These are phyloP conservation scores for Cornus suecica DNA, from an alignment of 148 eudicot species.

Conservation along the genomic window DNA sequence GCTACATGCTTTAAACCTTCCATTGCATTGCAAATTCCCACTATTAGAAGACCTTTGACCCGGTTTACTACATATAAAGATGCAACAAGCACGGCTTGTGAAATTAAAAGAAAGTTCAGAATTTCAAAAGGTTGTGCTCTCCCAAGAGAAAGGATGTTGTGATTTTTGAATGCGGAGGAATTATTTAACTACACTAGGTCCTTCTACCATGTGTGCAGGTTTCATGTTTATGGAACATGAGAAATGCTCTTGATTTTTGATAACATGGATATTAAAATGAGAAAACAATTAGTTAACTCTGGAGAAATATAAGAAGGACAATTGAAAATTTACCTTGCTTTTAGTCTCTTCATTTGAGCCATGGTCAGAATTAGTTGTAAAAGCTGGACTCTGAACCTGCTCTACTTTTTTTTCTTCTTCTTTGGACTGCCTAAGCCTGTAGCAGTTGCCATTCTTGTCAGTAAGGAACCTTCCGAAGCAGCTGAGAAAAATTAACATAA, in stretches of 20 bases:
- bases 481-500: slow-evolving; percentile 7
- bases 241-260: background rate
- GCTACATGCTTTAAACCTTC: slow-evolving; percentile 6
- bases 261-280: background rate
- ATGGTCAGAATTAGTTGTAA: slow-evolving; percentile 51
- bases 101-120: background rate
- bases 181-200: background rate
- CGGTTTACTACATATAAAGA: background rate
- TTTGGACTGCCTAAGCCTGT: slow-evolving; percentile 66
- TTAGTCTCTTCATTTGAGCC: slow-evolving; percentile 47
- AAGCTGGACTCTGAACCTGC: slow-evolving; percentile 35
- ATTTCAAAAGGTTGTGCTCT: background rate
- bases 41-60: background rate
- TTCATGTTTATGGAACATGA: background rate
- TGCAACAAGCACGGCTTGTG: background rate
- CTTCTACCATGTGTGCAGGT: background rate
- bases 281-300: background rate
- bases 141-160: background rate
- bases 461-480: slow-evolving; percentile 11
- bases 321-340: slow-evolving; percentile 44
- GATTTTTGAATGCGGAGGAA: background rate
- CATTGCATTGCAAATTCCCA: slow-evolving; percentile 6
- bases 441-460: slow-evolving; percentile 11
- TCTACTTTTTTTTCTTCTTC: slow-evolving; percentile 56
- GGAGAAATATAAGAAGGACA: slow-evolving; percentile 5